Percentiles rank a stretch among this genome's conserved stretches.
These are phyloP conservation scores for Phytophthora quininea DNA, from an alignment of 352 stramenopile species.

Conservation along the genomic window DNA sequence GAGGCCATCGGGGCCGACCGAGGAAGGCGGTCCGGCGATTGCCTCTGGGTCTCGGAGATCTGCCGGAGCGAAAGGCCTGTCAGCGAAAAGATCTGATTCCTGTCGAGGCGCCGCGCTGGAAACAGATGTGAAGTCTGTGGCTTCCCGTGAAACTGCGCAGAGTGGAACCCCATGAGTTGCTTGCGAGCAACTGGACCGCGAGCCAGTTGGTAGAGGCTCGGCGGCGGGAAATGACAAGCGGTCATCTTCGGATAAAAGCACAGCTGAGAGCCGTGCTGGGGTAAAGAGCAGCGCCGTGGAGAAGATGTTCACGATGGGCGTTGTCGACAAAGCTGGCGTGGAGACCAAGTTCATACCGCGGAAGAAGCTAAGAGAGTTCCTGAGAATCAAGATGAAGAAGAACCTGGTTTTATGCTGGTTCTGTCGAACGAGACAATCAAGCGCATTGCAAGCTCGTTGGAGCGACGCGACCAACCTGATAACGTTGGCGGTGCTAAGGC, in stretches of 20 bases:
- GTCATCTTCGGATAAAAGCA: not conserved
- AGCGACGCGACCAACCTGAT: not conserved
- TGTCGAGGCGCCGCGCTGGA: constrained; percentile 2
- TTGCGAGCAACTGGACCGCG: not conserved
- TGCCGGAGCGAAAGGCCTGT: constrained; percentile 1
- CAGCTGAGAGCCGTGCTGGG: not conserved
- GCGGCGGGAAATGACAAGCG: not conserved
- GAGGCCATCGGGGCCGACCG: constrained; percentile 1
- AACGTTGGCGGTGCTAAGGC: constrained; percentile 3
- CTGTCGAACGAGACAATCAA: constrained; percentile 10
- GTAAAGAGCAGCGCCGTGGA: not conserved
- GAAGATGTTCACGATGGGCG: constrained; percentile 1
- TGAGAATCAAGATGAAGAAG: not conserved
- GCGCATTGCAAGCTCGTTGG: not conserved
- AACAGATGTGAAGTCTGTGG: constrained; percentile 1
- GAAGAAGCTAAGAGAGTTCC: constrained; percentile 11
- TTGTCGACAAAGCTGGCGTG: not conserved
- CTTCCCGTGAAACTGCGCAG: not conserved
- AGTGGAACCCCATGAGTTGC: not conserved
- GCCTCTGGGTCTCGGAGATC: constrained; percentile 10
- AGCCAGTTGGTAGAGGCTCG: not conserved
- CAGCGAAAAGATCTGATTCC: not conserved
- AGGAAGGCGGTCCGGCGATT: constrained; percentile 9
- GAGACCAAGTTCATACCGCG: not conserved
- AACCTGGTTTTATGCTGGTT: constrained; percentile 14